Conservation (phyloP, 2,329 filamentous ascomycete genomes). For the Colletotrichum australisinense region DNA sequence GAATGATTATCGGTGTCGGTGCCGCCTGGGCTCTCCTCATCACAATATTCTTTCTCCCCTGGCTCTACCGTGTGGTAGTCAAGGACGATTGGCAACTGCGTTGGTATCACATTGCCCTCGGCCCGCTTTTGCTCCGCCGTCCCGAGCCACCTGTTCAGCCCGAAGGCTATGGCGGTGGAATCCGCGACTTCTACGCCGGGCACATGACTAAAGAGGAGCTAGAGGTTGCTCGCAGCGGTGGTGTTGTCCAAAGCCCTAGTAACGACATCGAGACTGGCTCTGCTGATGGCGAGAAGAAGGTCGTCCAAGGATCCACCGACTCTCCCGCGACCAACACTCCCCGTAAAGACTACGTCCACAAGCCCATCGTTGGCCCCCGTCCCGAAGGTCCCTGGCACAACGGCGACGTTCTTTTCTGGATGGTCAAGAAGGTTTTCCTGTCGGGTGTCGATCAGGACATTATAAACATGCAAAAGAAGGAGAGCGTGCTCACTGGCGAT, state of each 20-base stretch:
- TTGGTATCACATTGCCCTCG: constrained; percentile 60
- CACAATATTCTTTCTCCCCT: constrained; percentile 63
- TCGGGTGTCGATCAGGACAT: constrained; percentile 53
- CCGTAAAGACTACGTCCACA: constrained; percentile 20
- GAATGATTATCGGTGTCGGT: constrained; percentile 61
- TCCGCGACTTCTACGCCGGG: constrained; percentile 63
- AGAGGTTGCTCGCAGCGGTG: constrained; percentile 45
- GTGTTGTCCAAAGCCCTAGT: constrained; percentile 3
- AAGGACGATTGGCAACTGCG: constrained; percentile 67
- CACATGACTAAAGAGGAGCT: constrained; percentile 60
- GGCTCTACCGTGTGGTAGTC: constrained; percentile 64
- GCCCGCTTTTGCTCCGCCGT: constrained; percentile 59
- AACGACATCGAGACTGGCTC: constrained; percentile 40
- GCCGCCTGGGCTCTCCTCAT: constrained; percentile 56
- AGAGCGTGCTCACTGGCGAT: constrained; percentile 61
- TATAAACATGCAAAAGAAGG: constrained; percentile 42
- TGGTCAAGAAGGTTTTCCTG: constrained; percentile 53
- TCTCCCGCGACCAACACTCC: constrained; percentile 27
- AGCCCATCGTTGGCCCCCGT: constrained; percentile 45
- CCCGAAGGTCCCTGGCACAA: constrained; percentile 52
- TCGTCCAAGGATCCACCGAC: constrained; percentile 40
- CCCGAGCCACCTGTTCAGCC: constrained; percentile 48
- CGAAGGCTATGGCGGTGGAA: constrained; percentile 45
- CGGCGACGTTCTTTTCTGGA: constrained; percentile 51
- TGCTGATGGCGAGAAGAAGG: constrained; percentile 43